Conservation (phyloP, 2,329 filamentous ascomycete genomes). For the Trichoderma koningii region DNA sequence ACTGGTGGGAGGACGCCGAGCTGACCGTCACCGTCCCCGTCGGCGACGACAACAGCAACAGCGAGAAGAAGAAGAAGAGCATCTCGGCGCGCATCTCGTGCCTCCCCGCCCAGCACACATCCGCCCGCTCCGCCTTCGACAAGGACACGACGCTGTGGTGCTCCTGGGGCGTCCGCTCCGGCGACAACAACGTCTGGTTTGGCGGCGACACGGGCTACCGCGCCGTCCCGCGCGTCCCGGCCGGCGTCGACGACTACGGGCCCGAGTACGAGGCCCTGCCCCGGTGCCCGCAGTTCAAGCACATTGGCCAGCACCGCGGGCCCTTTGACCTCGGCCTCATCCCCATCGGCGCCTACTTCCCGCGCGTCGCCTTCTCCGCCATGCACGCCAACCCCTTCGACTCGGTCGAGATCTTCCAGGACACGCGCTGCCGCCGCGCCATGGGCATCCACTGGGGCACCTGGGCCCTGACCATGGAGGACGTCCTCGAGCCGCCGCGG, state of each 20-base stretch:
- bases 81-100: constrained; percentile 75
- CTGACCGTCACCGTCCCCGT: constrained; percentile 56
- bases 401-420: constrained; percentile 83
- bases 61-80: constrained; percentile 31
- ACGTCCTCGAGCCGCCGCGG: constrained; percentile 78
- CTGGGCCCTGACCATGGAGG: constrained; percentile 84
- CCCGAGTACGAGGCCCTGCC: constrained; percentile 67
- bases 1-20: constrained; percentile 90
- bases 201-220: constrained; percentile 91
- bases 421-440: constrained; percentile 75
- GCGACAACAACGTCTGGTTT: constrained; percentile 80
- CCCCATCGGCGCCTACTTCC: constrained; percentile 87
- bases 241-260: constrained; percentile 68
- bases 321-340: constrained; percentile 91
- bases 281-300: constrained; percentile 77
- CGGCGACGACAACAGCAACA: constrained; percentile 31
- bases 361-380: constrained; percentile 69
- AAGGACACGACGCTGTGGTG: constrained; percentile 80
- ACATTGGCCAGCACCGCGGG: constrained; percentile 77
- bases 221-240: constrained; percentile 65
- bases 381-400: constrained; percentile 89
- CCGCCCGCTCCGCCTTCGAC: constrained; percentile 68
- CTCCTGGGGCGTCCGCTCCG: constrained; percentile 78
- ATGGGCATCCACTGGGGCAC: constrained; percentile 93
- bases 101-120: constrained; percentile 82